Evolutionary conservation across 2,329 filamentous ascomycete genomes (phyloP), one percentile per base, ranked within the genome.

Genomic region (Tolypocladium endophyticum): DNA sequence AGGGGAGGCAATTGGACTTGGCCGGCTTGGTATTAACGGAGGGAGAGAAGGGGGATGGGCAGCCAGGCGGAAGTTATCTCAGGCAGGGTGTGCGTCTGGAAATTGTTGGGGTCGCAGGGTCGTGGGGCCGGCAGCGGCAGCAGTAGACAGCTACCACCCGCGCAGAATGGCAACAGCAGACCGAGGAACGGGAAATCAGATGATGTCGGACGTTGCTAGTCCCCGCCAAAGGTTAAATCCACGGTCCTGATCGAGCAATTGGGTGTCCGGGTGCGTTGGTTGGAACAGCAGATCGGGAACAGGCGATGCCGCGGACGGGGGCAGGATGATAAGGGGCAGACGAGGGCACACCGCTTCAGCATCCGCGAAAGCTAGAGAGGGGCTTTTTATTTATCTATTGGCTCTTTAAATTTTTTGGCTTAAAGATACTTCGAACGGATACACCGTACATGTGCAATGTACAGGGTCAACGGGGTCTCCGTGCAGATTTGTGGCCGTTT

Each of bases 101-200:
- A 56, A 56, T 43, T 59, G 58, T 59, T 59, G 58, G 58, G 58
- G 53, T 60, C 35, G 52, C 58, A 55, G 53, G 58, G 58, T 39
- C 58, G 58, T 59, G 58, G 58, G 57, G 57, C 50, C 30, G 33
- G 47, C 47, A 25, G 16, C 23, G 6, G 7, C 25, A 18, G 8
- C 50, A n/a, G 30, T 23, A 6, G 20, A 35, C 30, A 20, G 28
- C 25, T 9, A 8, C 30, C 9, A 53, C 50, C 47, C 28, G 18
- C 47, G 16, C 25, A n/a, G 20, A 35, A 33, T 20, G 50, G 30
- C 30, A 53, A 33, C 50, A n/a, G 30, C 50, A 53, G 20, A 14
- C 50, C 16, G 28, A 33, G 28, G 7, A n/a, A 5, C 2, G 50
- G 30, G 20, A 20, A 20, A 53, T n/a, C 28, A n/a, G 47, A 52